Conservation (phyloP, 106 monocot genomes). For the Phalaenopsis aphrodite region DNA sequence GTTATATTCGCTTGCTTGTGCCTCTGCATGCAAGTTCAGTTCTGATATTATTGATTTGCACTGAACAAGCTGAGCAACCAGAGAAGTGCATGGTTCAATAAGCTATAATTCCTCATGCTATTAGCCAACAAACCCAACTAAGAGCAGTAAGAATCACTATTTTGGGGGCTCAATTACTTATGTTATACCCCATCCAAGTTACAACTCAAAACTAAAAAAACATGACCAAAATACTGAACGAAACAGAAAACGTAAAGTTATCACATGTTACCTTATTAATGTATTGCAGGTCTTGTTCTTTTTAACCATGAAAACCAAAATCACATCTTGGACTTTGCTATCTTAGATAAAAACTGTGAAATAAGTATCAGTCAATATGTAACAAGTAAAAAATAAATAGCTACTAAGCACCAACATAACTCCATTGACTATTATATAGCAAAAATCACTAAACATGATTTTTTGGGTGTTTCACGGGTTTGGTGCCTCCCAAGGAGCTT, state of each 20-base stretch:
- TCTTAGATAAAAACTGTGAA: background rate
- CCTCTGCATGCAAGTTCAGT: constrained; percentile 87
- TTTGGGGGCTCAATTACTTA: background rate
- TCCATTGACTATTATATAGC: no score
- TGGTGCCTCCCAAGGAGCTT: no score
- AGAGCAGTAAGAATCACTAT: background rate
- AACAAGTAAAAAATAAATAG: background rate
- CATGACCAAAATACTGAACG: background rate
- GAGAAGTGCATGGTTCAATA: background rate
- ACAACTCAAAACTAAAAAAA: background rate
- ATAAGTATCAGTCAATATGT: background rate
- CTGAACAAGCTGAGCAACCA: constrained; percentile 49
- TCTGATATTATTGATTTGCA: constrained; percentile 75
- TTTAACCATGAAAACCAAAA: background rate
- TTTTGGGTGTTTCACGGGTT: no score
- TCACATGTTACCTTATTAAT: background rate
- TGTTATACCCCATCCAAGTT: background rate
- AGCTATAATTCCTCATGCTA: background rate
- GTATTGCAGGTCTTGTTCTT: background rate
- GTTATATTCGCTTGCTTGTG: constrained; percentile 83
- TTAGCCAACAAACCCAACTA: background rate
- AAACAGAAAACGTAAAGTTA: background rate
- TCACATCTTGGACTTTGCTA: background rate
- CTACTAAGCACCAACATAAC: no score
- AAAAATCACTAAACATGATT: no score